Evolutionary conservation across 2,329 filamentous ascomycete genomes (phyloP).

Genomic region (Nemania serpens): DNA sequence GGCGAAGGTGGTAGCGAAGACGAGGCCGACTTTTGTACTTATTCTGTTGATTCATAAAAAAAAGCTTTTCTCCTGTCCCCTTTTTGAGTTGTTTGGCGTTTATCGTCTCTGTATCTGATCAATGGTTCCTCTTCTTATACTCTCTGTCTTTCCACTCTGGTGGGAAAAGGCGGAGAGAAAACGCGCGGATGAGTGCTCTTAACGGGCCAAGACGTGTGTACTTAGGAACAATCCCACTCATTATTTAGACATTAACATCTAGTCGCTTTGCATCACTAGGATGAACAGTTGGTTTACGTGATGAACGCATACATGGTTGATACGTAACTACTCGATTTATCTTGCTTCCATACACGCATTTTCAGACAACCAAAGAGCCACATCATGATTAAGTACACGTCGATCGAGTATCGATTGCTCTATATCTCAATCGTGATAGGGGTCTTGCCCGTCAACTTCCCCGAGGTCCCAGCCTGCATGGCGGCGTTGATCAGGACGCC

Average conservation of each 20-base stretch:
- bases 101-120: slow-evolving; percentile 10
- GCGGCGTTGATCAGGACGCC: slow-evolving; percentile 61
- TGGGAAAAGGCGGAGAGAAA: background rate
- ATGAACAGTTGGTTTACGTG: background rate
- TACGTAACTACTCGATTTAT: background rate
- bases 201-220: too few species aligned
- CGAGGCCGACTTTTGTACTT: background rate
- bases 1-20: background rate
- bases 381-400: too few species aligned
- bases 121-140: background rate
- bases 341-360: background rate
- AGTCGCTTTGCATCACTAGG: background rate
- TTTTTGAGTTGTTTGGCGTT: slow-evolving; percentile 1
- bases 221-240: too few species aligned
- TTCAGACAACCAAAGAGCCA: background rate
- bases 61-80: background rate
- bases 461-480: slow-evolving; percentile 59
- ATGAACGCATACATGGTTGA: background rate
- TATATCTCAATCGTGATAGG: slow-evolving; percentile 39
- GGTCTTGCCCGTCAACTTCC: slow-evolving; percentile 49
- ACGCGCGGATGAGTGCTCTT: too few species aligned
- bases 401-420: background rate
- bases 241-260: background rate
- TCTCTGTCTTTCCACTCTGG: background rate
- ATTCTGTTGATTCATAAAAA: slow-evolving; percentile 5